These are phyloP conservation scores for Bacidia rubella DNA, from an alignment of 495 filamentous ascomycete species.

Conservation along the genomic window DNA sequence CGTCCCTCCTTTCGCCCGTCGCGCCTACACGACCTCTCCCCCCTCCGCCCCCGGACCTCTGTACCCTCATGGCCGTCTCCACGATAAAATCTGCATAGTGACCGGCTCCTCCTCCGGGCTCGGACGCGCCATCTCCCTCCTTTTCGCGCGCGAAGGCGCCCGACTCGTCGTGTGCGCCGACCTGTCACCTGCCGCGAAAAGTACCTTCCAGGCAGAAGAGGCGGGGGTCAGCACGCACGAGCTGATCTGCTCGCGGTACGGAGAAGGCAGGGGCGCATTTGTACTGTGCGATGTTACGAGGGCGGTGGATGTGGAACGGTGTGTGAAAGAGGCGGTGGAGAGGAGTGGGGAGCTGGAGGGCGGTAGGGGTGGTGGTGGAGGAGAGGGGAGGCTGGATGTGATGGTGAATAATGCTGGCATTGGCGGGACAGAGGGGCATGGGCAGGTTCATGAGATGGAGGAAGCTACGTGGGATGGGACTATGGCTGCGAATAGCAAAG, in stretches of 20 bases:
- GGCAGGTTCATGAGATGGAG: slow-evolving; percentile 25
- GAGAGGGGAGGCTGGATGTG: neutral
- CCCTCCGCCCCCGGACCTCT: too few species aligned
- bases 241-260: slow-evolving; percentile 19
- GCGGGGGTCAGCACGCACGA: slow-evolving; percentile 26
- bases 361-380: slow-evolving; percentile 13
- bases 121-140: slow-evolving; percentile 26
- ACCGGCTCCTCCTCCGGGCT: slow-evolving; percentile 37
- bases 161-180: slow-evolving; percentile 34
- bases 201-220: slow-evolving; percentile 19
- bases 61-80: slow-evolving; percentile 15
- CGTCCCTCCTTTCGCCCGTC: too few species aligned
- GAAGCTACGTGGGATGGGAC: slow-evolving; percentile 31
- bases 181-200: slow-evolving; percentile 22
- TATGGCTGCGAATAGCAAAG: slow-evolving; percentile 32
- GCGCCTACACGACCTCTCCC: neutral
- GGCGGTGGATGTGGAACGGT: slow-evolving; percentile 23
- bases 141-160: slow-evolving; percentile 32
- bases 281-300: slow-evolving; percentile 32
- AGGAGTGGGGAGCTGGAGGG: slow-evolving; percentile 3
- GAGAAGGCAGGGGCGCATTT: slow-evolving; percentile 31
- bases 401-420: slow-evolving; percentile 42
- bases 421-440: slow-evolving; percentile 14
- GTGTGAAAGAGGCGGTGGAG: slow-evolving; percentile 28
- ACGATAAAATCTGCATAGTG: slow-evolving; percentile 31